Conservation (phyloP, 202 grass and related monocot species). For the Hordeum pubiflorum region DNA sequence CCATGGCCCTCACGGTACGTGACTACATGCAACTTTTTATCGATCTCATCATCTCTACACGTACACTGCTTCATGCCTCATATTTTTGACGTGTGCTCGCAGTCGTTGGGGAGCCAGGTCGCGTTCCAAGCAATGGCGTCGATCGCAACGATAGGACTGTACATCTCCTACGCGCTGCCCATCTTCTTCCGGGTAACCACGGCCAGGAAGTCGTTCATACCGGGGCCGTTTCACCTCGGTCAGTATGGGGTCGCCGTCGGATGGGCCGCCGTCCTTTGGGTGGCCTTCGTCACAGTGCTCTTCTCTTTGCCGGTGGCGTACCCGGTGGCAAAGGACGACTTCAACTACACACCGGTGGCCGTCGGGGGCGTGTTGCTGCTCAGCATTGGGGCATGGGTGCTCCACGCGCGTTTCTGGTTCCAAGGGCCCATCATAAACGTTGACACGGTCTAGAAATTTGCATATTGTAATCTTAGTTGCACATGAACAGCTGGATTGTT, state of each 20-base stretch:
- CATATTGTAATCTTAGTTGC: not conserved
- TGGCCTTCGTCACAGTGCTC: conserved; percentile 42
- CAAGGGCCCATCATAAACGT: conserved; percentile 43
- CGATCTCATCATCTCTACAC: too few relatives aligned
- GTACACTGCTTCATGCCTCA: not conserved
- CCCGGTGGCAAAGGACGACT: conserved; percentile 39
- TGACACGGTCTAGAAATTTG: not conserved
- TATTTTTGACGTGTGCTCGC: too few relatives aligned
- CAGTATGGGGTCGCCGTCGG: conserved; percentile 13
- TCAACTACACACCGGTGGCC: conserved; percentile 70
- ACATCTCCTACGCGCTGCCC: conserved; percentile 50
- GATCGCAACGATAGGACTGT: conserved; percentile 31
- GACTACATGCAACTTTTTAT: not conserved
- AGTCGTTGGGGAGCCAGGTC: conserved; percentile 57
- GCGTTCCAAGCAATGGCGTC: conserved; percentile 60
- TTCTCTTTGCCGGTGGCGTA: conserved; percentile 71
- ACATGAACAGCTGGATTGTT: not conserved
- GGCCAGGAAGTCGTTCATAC: conserved; percentile 33
- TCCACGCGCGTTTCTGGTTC: conserved; percentile 50
- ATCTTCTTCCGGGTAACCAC: conserved; percentile 57
- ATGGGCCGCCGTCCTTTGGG: conserved; percentile 49
- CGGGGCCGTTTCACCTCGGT: conserved; percentile 44
- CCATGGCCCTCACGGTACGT: not conserved
- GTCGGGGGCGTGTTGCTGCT: conserved; percentile 51
- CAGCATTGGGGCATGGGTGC: conserved; percentile 18